phyloP scores from a whole-genome alignment of 1,284 basidiomycete genomes.

The Singerocomus inundabilis region DNA sequence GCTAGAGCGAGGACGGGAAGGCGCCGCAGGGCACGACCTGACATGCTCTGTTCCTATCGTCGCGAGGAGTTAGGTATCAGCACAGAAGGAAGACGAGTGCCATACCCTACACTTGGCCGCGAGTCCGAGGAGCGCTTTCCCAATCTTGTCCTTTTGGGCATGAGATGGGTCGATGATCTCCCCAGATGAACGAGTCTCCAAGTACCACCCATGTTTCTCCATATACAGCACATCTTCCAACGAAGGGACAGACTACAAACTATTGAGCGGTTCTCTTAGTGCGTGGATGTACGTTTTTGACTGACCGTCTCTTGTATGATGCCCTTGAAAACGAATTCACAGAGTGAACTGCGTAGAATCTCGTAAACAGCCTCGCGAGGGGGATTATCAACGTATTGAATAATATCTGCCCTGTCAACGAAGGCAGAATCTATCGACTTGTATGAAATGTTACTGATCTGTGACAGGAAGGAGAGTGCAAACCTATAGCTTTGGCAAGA shows the following conservation, averaged over 20 bases:
- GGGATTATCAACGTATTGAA: conserved; percentile 92
- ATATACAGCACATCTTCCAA: conserved; percentile 59
- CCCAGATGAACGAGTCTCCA: conserved; percentile 7
- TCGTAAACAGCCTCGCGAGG: conserved; percentile 90
- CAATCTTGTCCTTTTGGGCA: conserved; percentile 46
- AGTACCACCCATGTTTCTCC: conserved; percentile 33
- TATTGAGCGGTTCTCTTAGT: conserved; percentile 10
- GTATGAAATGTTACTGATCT: conserved; percentile 1
- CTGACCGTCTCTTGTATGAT: conserved; percentile 64
- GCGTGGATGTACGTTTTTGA: conserved; percentile 8
- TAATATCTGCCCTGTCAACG: conserved; percentile 94
- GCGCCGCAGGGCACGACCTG: conserved; percentile 85
- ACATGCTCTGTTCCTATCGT: conserved; percentile 67
- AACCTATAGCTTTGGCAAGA: conserved; percentile 91
- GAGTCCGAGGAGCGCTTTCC: conserved; percentile 60
- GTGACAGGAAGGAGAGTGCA: conserved; percentile 17
- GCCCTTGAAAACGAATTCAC: conserved; percentile 75
- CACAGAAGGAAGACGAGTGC: background rate
- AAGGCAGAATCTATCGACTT: conserved; percentile 79
- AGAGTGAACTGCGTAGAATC: conserved; percentile 83
- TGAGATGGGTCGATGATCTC: conserved; percentile 4
- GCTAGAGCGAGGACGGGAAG: conserved; percentile 92
- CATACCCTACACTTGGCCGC: conserved; percentile 72
- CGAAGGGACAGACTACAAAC: conserved; percentile 56
- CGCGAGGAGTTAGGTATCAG: background rate